Evolutionary conservation across 2,329 filamentous ascomycete genomes (phyloP), one percentile per base, ranked within the genome.

Genomic region (Colletotrichum liaoningense): DNA sequence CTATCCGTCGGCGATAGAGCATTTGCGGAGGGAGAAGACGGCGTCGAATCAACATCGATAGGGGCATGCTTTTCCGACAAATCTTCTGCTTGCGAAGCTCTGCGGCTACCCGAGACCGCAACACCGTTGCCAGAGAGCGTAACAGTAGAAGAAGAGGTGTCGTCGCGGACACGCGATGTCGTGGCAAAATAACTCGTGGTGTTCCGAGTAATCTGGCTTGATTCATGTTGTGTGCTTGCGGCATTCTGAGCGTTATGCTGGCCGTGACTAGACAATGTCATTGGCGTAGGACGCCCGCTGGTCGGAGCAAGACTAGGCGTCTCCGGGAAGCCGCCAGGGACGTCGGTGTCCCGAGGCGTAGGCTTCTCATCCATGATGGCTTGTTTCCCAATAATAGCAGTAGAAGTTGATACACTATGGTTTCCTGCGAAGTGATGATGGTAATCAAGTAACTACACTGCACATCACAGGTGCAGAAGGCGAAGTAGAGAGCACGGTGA

Each of bases 311-410:
- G 35, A 46, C 72, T 76, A 4, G 77, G 77, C 2, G 80, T 82
- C 72, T 79, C 79, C 5, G 80, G 80, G 35, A 78, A 82, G 3
- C 80, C 80, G 46, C 80, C 80, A 35, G 80, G 80, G 28, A 82
- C 69, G 69, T 80, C 80, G 22, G 73, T 78, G 66, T 81, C 78
- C 67, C 75, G 75, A 38, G 80, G 80, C 11, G 80, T 81, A 8
- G 75, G 76, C 42, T 56, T 76, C 11, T 78, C 76, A 30, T 80
- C 77, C 79, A 80, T 81, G 24, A 58, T 75, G 64, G 24, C 5
- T 60, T 14, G 24, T 49, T 28, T 42, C 14, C 19, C 9, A 7
- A 16, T 2, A 7, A 16, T 4, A 38, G 12, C 19, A 35, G 2
- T 14, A 3, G 7, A 26, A 55, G 14, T 9, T 38, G 30, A 49